Conservation (phyloP, 768 basidiomycete species). For the Serendipita sp. region DNA sequence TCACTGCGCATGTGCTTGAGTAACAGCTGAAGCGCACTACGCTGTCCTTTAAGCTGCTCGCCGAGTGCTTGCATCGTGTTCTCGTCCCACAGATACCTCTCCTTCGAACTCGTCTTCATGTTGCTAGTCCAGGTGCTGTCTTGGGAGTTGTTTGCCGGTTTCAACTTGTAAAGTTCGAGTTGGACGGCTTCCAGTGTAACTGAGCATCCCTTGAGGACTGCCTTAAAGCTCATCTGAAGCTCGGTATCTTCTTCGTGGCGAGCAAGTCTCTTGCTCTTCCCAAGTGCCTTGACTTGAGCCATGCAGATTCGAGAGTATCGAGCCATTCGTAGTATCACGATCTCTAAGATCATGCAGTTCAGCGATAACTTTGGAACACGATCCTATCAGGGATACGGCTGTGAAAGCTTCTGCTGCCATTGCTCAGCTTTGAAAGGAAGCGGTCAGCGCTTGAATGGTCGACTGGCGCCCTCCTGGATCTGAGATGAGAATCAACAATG, state of each 20-base stretch:
- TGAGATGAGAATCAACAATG: no score
- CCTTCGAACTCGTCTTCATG: not conserved
- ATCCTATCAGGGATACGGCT: not conserved
- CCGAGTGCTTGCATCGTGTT: not conserved
- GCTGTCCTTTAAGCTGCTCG: not conserved
- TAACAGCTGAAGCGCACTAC: not conserved
- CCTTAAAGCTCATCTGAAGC: not conserved
- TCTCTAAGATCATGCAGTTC: not conserved
- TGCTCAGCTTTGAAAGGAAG: not conserved
- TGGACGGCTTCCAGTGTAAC: not conserved
- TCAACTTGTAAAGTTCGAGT: not conserved
- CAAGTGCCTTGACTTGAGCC: not conserved
- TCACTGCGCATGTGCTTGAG: not conserved
- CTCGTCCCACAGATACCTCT: not conserved
- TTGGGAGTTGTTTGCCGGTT: not conserved
- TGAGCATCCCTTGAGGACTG: not conserved
- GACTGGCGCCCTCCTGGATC: no score
- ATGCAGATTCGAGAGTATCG: not conserved
- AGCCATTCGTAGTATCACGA: not conserved
- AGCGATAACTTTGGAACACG: not conserved
- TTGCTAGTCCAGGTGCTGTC: not conserved
- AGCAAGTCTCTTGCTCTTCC: not conserved
- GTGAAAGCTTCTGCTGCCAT: not conserved
- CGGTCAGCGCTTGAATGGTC: no score
- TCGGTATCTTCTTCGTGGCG: not conserved